A percentile compares a stretch with the other conserved stretches of the same genome.
Evolutionary conservation across 768 basidiomycete species (phyloP).

Genomic region (Mycena metata): DNA sequence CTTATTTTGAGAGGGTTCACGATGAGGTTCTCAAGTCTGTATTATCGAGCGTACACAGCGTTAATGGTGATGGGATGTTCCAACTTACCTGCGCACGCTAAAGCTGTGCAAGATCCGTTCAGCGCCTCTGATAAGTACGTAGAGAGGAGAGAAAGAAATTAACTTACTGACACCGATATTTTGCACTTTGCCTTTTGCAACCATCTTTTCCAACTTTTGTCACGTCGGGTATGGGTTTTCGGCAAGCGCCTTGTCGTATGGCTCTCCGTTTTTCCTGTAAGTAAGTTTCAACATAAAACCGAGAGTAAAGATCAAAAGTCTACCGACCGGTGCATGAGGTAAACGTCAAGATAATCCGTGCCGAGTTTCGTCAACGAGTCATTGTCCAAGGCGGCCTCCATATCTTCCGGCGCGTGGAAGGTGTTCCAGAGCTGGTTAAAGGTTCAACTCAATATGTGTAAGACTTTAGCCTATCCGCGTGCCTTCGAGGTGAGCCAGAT

Average conservation of each 20-base stretch:
- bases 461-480: neutral
- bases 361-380: constrained; percentile 73
- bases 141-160: too few relatives aligned
- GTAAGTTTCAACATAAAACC: neutral
- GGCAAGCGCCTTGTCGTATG: constrained; percentile 69
- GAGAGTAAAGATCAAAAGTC: neutral
- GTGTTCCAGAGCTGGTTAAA: constrained; percentile 74
- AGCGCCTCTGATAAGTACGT: neutral
- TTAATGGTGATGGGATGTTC: neutral
- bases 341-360: constrained; percentile 82
- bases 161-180: constrained; percentile 91
- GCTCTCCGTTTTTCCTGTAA: constrained; percentile 63
- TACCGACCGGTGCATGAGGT: constrained; percentile 82
- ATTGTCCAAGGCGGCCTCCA: constrained; percentile 76
- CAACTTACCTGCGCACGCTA: constrained; percentile 63
- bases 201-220: constrained; percentile 84
- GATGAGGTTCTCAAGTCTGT: constrained; percentile 71
- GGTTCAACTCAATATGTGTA: neutral
- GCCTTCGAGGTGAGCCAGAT: constrained; percentile 79
- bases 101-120: constrained; percentile 55
- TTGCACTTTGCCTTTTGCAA: constrained; percentile 79
- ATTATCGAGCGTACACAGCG: constrained; percentile 36
- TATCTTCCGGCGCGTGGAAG: constrained; percentile 81
- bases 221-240: constrained; percentile 83
- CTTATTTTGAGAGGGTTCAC: constrained; percentile 70